These are phyloP conservation scores for Pseudocercospora fuligena DNA, from an alignment of 2,329 filamentous ascomycete species.

Conservation along the genomic window DNA sequence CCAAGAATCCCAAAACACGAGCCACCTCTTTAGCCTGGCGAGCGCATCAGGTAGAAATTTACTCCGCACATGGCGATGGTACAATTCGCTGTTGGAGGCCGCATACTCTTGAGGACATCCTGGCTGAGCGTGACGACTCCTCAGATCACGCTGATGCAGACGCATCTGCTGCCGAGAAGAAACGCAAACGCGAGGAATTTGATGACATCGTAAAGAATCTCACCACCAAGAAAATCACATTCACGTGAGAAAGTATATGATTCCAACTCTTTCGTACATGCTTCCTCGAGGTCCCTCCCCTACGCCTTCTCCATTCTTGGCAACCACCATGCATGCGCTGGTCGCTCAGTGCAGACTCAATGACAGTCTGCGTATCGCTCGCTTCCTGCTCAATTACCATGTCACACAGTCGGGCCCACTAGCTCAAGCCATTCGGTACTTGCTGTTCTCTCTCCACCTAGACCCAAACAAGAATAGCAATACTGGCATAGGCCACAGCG, in stretches of 20 bases:
- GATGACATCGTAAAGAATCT: conserved; percentile 80
- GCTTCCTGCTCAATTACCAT: not conserved
- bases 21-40: conserved; percentile 80
- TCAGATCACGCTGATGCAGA: conserved; percentile 47
- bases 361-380: not conserved
- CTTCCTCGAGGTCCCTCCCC: not conserved
- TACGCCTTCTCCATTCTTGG: not conserved
- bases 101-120: conserved; percentile 54
- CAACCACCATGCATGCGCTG: not conserved
- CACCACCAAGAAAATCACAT: conserved; percentile 72
- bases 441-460: conserved; percentile 19
- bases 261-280: not conserved
- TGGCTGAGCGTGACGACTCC: conserved; percentile 50
- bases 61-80: conserved; percentile 83
- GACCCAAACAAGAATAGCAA: conserved; percentile 21
- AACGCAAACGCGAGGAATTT: conserved; percentile 76
- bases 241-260: conserved; percentile 2
- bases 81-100: conserved; percentile 81
- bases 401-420: not conserved
- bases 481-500: conserved; percentile 22
- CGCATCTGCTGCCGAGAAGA: conserved; percentile 53
- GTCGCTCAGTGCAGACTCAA: not conserved
- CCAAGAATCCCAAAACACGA: conserved; percentile 52
- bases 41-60: conserved; percentile 72
- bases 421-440: conserved; percentile 10